phyloP scores from a whole-genome alignment of 257 asterid genomes.

The Solanum chiquidenum region DNA sequence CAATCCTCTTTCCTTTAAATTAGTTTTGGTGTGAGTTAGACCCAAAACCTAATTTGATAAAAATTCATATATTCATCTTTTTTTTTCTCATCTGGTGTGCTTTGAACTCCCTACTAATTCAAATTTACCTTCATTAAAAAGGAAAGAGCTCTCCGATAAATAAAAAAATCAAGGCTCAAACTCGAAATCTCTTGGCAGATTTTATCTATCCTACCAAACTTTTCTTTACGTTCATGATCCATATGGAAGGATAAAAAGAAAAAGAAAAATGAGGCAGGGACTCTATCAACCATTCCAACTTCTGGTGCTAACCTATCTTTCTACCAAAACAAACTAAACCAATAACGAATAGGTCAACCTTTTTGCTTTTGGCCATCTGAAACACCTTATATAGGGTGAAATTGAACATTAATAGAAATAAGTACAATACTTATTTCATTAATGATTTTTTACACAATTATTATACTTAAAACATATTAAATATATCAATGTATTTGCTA shows the following conservation, averaged over 20 bases:
- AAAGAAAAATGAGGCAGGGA: background rate
- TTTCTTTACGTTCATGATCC: background rate
- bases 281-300: background rate
- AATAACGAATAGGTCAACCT: background rate
- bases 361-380: background rate
- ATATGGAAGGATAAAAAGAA: background rate
- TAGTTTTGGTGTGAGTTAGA: background rate
- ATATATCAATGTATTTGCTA: background rate
- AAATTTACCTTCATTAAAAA: background rate
- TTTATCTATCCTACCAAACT: background rate
- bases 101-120: background rate
- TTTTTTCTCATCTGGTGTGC: background rate
- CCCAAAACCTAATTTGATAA: background rate
- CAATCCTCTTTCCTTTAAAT: background rate
- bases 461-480: background rate
- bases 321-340: background rate
- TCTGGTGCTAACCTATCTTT: background rate
- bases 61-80: background rate
- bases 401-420: background rate
- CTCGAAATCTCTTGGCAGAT: rapidly evolving
- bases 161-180: background rate
- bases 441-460: background rate
- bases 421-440: background rate
- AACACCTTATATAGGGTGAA: background rate
- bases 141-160: background rate